Evolutionary conservation across 1,139 yeast species (phyloP).

Genomic region (Saccharomycopsis hybrid): DNA sequence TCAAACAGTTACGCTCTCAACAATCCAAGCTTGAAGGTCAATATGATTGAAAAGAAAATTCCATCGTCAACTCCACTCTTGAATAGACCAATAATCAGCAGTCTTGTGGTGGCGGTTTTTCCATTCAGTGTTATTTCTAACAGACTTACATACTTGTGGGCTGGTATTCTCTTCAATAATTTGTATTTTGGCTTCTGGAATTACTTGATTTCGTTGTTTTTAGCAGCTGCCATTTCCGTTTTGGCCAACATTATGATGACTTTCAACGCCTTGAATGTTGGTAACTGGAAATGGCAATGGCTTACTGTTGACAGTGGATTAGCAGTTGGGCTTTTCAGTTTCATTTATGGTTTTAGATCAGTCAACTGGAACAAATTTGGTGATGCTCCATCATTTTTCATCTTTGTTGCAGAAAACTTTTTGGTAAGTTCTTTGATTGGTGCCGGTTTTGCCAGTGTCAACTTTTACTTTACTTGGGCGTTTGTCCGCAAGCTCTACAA

Average conservation of each 20-base stretch:
- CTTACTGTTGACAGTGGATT: conserved; percentile 4
- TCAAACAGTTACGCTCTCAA: neutral
- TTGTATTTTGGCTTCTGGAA: conserved; percentile 18
- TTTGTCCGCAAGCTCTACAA: conserved; percentile 16
- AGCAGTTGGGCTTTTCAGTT: conserved; percentile 7
- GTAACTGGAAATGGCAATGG: conserved; percentile 20
- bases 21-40: conserved; percentile 11
- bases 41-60: conserved; percentile 15
- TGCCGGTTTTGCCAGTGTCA: conserved; percentile 27
- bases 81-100: conserved; percentile 2
- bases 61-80: conserved; percentile 10
- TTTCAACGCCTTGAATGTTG: conserved; percentile 3
- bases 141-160: conserved; percentile 13
- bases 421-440: conserved; percentile 28
- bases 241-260: conserved; percentile 6
- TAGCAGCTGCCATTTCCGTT: conserved; percentile 5
- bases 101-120: conserved; percentile 12
- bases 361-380: conserved; percentile 12
- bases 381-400: conserved; percentile 25
- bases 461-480: conserved; percentile 24
- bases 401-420: conserved; percentile 27
- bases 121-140: conserved; percentile 13
- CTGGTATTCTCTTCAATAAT: conserved; percentile 15
- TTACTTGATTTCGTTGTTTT: conserved; percentile 9
- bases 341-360: conserved; percentile 11